phyloP scores from a whole-genome alignment of 2,329 filamentous ascomycete species.

The Eurotiales sp. region DNA sequence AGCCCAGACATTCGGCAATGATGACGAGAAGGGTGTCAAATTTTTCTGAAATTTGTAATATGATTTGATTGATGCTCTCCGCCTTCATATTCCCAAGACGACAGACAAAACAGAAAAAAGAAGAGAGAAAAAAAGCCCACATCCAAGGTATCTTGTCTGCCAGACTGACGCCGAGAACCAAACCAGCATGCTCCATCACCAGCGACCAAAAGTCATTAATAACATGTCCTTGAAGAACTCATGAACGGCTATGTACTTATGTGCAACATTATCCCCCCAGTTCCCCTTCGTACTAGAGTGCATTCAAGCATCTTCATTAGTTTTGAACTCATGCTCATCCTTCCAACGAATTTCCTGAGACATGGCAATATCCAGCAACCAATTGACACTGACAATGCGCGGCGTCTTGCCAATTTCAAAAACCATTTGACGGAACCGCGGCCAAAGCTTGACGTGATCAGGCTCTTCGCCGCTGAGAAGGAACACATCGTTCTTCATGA shows the following conservation, averaged over 20 bases:
- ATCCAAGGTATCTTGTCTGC: background rate
- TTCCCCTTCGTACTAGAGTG: background rate
- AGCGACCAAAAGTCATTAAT: conserved; percentile 4
- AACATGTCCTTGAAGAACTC: background rate
- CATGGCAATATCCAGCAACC: conserved; percentile 88
- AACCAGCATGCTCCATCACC: conserved; percentile 2
- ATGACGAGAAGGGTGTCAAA: conserved; percentile 88
- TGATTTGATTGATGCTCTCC: conserved; percentile 2
- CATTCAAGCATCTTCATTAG: conserved; percentile 18
- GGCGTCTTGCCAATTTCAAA: conserved; percentile 73
- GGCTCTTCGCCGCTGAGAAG: conserved; percentile 67
- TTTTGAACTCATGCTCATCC: conserved; percentile 52
- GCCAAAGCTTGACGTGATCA: conserved; percentile 72
- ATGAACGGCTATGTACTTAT: background rate
- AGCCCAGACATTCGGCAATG: conserved; percentile 87
- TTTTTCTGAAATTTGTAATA: conserved; percentile 65
- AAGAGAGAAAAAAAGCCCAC: conserved; percentile 12
- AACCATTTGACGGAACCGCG: conserved; percentile 75
- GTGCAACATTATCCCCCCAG: conserved; percentile 9
- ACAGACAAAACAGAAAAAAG: background rate
- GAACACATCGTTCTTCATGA: conserved; percentile 70
- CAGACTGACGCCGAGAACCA: conserved; percentile 4
- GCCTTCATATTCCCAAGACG: background rate
- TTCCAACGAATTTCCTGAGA: conserved; percentile 72
- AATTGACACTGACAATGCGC: conserved; percentile 78